Conservation (phyloP, 805 yeast genomes). For the Teunomyces barrocoloradensis region DNA sequence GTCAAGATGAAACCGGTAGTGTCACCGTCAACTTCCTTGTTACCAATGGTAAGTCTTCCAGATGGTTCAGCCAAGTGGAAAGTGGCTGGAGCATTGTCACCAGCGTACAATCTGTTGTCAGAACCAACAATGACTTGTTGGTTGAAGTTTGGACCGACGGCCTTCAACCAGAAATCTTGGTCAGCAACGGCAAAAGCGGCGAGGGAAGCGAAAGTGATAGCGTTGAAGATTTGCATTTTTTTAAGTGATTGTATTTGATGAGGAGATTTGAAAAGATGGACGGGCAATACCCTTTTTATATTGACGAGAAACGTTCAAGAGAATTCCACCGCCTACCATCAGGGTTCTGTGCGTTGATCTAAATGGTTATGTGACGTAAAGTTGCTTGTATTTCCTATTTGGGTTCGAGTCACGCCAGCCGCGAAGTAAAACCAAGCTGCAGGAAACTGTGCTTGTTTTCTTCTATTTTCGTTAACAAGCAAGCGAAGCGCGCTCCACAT, state of each 20-base stretch:
- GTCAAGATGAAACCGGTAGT: conserved; percentile 16
- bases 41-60: conserved; percentile 20
- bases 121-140: conserved; percentile 15
- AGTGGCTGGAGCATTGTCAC: conserved; percentile 15
- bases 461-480: too few species aligned
- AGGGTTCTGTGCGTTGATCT: too few species aligned
- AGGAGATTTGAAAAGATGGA: background rate
- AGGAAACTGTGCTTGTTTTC: too few species aligned
- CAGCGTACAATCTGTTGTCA: conserved; percentile 5
- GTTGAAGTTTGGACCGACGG: conserved; percentile 23
- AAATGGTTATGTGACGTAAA: too few species aligned
- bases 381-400: too few species aligned
- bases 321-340: too few species aligned
- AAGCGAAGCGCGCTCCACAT: too few species aligned
- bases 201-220: conserved; percentile 19
- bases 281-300: background rate
- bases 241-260: background rate
- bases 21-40: background rate
- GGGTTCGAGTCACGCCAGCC: too few species aligned
- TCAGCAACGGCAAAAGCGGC: conserved; percentile 29
- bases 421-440: too few species aligned
- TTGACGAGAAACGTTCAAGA: background rate
- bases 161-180: conserved; percentile 26
- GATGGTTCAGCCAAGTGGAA: conserved; percentile 29
- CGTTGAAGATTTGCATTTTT: conserved; percentile 12